Percentiles rank a stretch among this genome's conserved stretches.
These are phyloP conservation scores for Fomes fomentarius DNA, from an alignment of 1,284 basidiomycete species.

Conservation along the genomic window DNA sequence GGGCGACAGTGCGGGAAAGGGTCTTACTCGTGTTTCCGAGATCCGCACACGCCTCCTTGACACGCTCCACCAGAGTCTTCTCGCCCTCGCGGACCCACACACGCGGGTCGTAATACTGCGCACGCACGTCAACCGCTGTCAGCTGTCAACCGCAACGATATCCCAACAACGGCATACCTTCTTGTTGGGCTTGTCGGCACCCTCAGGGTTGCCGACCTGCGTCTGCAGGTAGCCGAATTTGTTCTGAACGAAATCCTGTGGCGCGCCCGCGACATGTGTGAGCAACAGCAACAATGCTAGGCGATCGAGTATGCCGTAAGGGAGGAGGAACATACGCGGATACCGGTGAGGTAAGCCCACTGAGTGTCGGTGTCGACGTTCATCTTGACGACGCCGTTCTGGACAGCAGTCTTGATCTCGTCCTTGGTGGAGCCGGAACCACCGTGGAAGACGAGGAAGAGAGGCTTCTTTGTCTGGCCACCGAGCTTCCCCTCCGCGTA, in stretches of 20 bases:
- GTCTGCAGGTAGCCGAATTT: slow-evolving; percentile 87
- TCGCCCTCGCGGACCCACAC: slow-evolving; percentile 99
- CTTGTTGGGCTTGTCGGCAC: slow-evolving; percentile 96
- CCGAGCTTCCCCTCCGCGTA: slow-evolving; percentile 77
- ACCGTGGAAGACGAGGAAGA: slow-evolving; percentile 99
- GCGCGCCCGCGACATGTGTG: too few relatives aligned
- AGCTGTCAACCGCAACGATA: background rate
- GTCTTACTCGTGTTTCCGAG: slow-evolving; percentile 73
- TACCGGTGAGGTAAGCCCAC: slow-evolving; percentile 90
- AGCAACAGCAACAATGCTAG: too few relatives aligned
- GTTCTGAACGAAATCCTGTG: slow-evolving; percentile 78
- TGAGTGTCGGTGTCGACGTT: slow-evolving; percentile 96
- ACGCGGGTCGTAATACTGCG: slow-evolving; percentile 90
- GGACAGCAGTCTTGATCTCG: slow-evolving; percentile 93
- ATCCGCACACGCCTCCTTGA: slow-evolving; percentile 91
- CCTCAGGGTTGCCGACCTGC: slow-evolving; percentile 95
- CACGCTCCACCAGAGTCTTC: slow-evolving; percentile 88
- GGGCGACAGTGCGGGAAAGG: too few relatives aligned
- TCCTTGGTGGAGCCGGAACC: slow-evolving; percentile 97
- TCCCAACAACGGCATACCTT: slow-evolving; percentile 55
- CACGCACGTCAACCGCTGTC: background rate
- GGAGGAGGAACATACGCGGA: slow-evolving; percentile 61
- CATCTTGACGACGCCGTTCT: slow-evolving; percentile 96
- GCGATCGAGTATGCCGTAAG: too few relatives aligned
- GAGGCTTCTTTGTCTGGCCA: slow-evolving; percentile 71